Base-by-base conservation (phyloP, 176 grass and related monocot genomes). In the Hyparrhenia diplandra region DNA sequence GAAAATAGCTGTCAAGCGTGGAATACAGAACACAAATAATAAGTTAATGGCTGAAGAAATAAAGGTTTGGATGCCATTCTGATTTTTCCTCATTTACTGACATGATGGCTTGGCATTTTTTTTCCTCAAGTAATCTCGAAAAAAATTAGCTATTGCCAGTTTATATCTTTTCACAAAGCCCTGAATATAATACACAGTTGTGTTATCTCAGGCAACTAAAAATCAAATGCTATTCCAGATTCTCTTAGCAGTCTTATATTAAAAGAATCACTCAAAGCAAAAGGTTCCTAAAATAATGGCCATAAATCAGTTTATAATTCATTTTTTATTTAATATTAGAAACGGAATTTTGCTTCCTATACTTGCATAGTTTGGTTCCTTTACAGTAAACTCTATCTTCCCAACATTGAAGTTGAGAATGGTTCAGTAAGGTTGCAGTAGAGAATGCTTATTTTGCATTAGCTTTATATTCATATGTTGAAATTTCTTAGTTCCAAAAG, bases 1-100 rank as follows among this genome's bases (percentile, higher is more conserved):
- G 69, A 99, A 99, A 89, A 99, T 99, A 46, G 85, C 96, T 78
- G 86, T 99, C 62, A 99, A 99, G 80, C 88, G 88, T 51, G 92
- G 92, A 69, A 88, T 99, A 72, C 92, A 99, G 75, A 94, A 95
- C 79, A 95, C 96, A 47, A 99, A 93, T 64, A 99, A 94, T 36
- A 92, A 95, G 36, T 64, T 92, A 57, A 99, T 99, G 92, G 85
- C 96, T 40, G 96, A 99, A 77, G 92, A 99, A 75, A 79, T 98
- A 83, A 99, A 95, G 88, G 96, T 99, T 87, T 52, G 77, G 7
- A 39, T 81, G 47, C 63, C 17, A 25, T 71, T 10, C 42, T 85
- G 13, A 20, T 79, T 8, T 52, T 63, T 82, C 55, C 29, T 66
- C 30, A 29, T 41, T 75, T 17, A 60, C 5, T 64, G 13, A 27